Percentiles rank a stretch among this genome's conserved stretches.
Evolutionary conservation across 2,329 filamentous ascomycete species (phyloP).

Genomic region (Hymenoscyphus occultus): DNA sequence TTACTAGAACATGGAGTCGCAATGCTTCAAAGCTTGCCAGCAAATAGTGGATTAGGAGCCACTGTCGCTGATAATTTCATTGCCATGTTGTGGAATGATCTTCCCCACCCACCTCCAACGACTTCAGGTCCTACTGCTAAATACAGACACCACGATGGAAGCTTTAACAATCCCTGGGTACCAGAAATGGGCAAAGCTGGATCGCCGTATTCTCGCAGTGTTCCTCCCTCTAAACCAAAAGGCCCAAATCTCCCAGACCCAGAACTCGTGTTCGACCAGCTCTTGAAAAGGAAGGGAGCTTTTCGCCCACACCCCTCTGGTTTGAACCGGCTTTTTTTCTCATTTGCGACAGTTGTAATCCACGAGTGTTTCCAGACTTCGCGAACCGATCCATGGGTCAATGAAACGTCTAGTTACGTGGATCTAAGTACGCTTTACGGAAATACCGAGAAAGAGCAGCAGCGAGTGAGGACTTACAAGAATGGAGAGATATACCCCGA

Average conservation of each 20-base stretch:
- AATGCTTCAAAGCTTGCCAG: constrained; percentile 50
- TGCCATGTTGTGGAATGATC: constrained; percentile 50
- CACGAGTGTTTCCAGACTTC: constrained; percentile 47
- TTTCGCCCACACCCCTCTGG: constrained; percentile 45
- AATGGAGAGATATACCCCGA: constrained; percentile 44
- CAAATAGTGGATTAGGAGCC: constrained; percentile 47
- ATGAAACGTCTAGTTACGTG: constrained; percentile 47
- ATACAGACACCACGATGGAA: constrained; percentile 45
- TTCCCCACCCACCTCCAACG: constrained; percentile 49
- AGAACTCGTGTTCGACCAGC: constrained; percentile 46
- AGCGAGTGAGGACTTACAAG: constrained; percentile 42
- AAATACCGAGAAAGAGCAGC: constrained; percentile 43
- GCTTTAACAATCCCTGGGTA: constrained; percentile 46
- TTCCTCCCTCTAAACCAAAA: constrained; percentile 46
- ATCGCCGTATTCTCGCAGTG: constrained; percentile 44
- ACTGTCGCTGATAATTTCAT: constrained; percentile 51
- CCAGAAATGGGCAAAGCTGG: constrained; percentile 53
- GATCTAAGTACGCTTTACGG: constrained; percentile 47
- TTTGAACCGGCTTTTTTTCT: constrained; percentile 46
- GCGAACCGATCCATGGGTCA: constrained; percentile 41
- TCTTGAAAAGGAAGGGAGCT: constrained; percentile 40
- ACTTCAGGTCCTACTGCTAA: constrained; percentile 44
- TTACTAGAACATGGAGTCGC: constrained; percentile 50
- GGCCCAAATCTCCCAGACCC: constrained; percentile 48
- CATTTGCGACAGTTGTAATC: constrained; percentile 47